Conservation (phyloP, 805 yeast species). For the Cephaloascus albidus region DNA sequence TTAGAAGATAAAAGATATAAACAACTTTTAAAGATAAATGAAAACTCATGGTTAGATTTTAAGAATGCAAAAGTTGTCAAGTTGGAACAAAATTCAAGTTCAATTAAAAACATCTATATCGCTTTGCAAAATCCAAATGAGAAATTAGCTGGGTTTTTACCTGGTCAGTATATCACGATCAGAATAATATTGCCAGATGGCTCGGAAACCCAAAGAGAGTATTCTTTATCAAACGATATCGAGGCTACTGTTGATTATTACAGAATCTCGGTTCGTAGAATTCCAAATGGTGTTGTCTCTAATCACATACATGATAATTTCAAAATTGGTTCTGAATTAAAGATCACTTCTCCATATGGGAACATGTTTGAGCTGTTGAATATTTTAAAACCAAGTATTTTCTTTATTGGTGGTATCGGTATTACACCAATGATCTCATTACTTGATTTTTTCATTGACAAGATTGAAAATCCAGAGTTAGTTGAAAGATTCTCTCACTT, state of each 20-base stretch:
- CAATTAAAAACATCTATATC: slow-evolving; percentile 43
- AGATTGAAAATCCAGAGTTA: too few species aligned
- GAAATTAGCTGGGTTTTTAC: too few species aligned
- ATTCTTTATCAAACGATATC: slow-evolving; percentile 39
- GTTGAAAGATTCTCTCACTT: too few species aligned
- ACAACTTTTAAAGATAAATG: slow-evolving; percentile 12
- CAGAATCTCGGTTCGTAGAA: slow-evolving; percentile 48
- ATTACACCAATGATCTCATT: slow-evolving; percentile 56
- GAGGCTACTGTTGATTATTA: slow-evolving; percentile 21
- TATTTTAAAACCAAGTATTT: slow-evolving; percentile 17
- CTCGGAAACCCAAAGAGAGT: slow-evolving; percentile 43
- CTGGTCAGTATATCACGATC: slow-evolving; percentile 39
- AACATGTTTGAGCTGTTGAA: slow-evolving; percentile 31
- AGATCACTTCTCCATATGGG: slow-evolving; percentile 54
- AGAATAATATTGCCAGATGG: slow-evolving; percentile 22
- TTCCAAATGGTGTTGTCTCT: slow-evolving; percentile 41
- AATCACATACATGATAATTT: slow-evolving; percentile 36
- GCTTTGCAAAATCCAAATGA: too few species aligned
- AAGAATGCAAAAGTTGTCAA: slow-evolving; percentile 36
- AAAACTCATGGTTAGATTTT: slow-evolving; percentile 53
- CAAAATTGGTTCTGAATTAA: slow-evolving; percentile 36
- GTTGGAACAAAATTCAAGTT: slow-evolving; percentile 31
- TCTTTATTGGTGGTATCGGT: slow-evolving; percentile 59
- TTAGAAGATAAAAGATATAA: slow-evolving; percentile 42
- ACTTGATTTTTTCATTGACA: too few species aligned